Evolutionary conservation across 129 eudicot genomes (phyloP).

Genomic region (Oenanthe sinensis): DNA sequence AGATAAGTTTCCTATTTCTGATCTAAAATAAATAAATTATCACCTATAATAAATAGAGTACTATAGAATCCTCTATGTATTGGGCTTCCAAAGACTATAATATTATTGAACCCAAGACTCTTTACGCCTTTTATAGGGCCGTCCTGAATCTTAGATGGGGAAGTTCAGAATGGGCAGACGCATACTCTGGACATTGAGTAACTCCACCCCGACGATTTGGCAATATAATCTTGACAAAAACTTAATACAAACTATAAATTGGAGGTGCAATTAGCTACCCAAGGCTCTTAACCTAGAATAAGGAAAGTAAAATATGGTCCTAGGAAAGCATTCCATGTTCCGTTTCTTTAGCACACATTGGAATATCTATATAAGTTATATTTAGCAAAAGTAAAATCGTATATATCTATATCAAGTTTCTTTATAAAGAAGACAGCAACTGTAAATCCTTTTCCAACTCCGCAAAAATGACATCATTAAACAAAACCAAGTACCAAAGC

Average conservation of each 20-base stretch:
- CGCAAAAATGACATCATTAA: not conserved
- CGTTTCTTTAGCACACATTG: not conserved
- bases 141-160: not conserved
- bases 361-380: not conserved
- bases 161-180: not conserved
- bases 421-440: not conserved
- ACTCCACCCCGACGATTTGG: not conserved
- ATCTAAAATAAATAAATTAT: not conserved
- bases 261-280: not conserved
- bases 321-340: not conserved
- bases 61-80: not conserved
- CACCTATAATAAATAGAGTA: not conserved
- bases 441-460: not conserved
- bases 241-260: not conserved
- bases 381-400: not conserved
- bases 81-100: not conserved
- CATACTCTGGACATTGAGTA: not conserved
- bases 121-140: not conserved
- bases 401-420: not conserved
- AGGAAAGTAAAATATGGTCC: not conserved
- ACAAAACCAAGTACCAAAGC: not conserved
- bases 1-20: not conserved
- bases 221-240: not conserved
- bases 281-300: not conserved
- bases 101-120: not conserved